These are phyloP conservation scores for Macrophomina tecta DNA, from an alignment of 2,329 filamentous ascomycete species.

Conservation along the genomic window DNA sequence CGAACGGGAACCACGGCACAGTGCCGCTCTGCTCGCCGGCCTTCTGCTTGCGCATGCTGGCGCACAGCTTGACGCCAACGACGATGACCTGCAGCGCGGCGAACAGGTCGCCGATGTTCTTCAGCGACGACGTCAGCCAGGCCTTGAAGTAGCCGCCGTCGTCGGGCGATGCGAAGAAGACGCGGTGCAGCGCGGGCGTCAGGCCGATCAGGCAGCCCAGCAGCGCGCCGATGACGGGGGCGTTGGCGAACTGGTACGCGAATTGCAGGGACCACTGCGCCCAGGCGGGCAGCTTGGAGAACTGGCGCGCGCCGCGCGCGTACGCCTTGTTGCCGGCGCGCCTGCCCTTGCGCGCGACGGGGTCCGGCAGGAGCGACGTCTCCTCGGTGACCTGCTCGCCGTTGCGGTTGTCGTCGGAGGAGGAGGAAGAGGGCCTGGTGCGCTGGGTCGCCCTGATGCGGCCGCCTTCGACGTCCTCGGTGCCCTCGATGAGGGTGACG, in stretches of 20 bases:
- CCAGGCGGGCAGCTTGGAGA: constrained; percentile 45
- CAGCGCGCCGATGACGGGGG: constrained; percentile 65
- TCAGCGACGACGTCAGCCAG: constrained; percentile 67
- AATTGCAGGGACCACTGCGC: constrained; percentile 49
- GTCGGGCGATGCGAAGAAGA: constrained; percentile 65
- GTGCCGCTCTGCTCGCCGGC: constrained; percentile 47
- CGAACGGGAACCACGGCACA: constrained; percentile 58
- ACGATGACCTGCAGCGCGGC: constrained; percentile 69
- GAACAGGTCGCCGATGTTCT: constrained; percentile 69
- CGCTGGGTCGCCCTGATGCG: constrained; percentile 31
- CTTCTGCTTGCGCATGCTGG: constrained; percentile 57
- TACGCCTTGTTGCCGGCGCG: constrained; percentile 42
- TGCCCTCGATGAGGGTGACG: constrained; percentile 5
- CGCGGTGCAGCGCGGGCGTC: constrained; percentile 62
- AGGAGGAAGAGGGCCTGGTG: constrained; percentile 30
- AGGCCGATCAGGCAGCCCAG: constrained; percentile 66
- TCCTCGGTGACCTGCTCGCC: constrained; percentile 48
- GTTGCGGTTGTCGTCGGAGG: constrained; percentile 33
- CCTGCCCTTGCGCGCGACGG: constrained; percentile 38
- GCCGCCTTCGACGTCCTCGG: constrained; percentile 31
- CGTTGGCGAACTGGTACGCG: constrained; percentile 63
- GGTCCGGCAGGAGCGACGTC: constrained; percentile 58
- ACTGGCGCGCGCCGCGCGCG: constrained; percentile 41
- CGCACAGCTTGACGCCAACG: constrained; percentile 69
- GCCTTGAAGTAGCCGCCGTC: constrained; percentile 70